These are phyloP conservation scores for Boletus coccyginus DNA, from an alignment of 768 basidiomycete species.

Conservation along the genomic window DNA sequence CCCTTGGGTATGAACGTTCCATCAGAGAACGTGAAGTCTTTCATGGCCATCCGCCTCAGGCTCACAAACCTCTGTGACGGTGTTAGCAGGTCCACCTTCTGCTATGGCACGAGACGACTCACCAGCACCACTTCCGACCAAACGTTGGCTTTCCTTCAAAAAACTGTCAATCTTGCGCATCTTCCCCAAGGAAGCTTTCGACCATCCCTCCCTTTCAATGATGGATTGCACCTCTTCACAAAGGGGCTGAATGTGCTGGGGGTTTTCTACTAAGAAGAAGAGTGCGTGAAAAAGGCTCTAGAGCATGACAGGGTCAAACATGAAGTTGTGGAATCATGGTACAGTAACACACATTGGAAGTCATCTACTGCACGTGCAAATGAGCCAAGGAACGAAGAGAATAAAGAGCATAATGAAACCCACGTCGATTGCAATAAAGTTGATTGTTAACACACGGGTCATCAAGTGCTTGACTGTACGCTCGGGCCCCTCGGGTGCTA, in stretches of 20 bases:
- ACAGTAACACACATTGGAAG: not conserved
- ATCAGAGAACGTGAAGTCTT: constrained; percentile 35
- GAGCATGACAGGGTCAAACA: not conserved
- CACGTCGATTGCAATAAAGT: constrained; percentile 26
- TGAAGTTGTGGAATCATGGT: not conserved
- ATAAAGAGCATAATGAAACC: not conserved
- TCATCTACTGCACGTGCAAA: too few species aligned
- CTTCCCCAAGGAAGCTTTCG: constrained; percentile 24
- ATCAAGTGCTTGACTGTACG: constrained; percentile 22
- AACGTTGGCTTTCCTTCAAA: constrained; percentile 33
- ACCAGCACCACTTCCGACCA: constrained; percentile 17
- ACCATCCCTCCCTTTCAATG: constrained; percentile 20
- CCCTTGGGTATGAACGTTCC: constrained; percentile 27
- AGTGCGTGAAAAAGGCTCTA: constrained; percentile 35
- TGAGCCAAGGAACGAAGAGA: not conserved
- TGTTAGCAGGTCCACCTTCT: too few species aligned
- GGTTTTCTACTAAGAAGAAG: constrained; percentile 35
- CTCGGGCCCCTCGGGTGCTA: constrained; percentile 16
- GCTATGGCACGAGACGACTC: constrained; percentile 1
- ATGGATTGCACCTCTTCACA: not conserved
- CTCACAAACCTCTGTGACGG: too few species aligned
- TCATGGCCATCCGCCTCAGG: not conserved
- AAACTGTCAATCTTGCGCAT: constrained; percentile 40
- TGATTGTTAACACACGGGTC: constrained; percentile 11
- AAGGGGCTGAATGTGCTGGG: constrained; percentile 22